A percentile compares a stretch with the other conserved stretches of the same genome.
These are phyloP conservation scores for Geotrichum bryndzae DNA, from an alignment of 1,139 yeast genomes.

Conservation along the genomic window DNA sequence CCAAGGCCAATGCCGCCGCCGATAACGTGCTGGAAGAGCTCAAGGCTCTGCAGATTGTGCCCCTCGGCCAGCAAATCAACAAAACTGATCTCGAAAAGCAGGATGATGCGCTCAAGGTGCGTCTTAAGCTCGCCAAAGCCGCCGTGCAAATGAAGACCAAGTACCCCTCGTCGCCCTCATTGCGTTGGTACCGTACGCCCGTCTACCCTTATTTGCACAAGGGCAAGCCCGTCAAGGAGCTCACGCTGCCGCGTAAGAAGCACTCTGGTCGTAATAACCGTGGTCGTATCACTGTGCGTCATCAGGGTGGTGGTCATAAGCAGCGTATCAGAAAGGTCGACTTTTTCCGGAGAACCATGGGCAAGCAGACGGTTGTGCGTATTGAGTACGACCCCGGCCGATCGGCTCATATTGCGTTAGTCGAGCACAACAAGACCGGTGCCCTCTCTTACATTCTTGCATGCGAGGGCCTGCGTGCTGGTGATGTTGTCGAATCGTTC, in stretches of 20 bases:
- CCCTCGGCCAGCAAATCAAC: constrained; percentile 29
- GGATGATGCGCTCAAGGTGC: constrained; percentile 65
- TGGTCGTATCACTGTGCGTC: constrained; percentile 87
- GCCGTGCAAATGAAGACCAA: constrained; percentile 65
- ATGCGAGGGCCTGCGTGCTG: constrained; percentile 86
- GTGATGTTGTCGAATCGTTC: constrained; percentile 85
- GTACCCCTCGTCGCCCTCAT: constrained; percentile 81
- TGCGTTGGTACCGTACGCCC: constrained; percentile 86
- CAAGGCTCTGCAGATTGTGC: constrained; percentile 24
- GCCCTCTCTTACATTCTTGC: constrained; percentile 78
- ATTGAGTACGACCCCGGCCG: constrained; percentile 96
- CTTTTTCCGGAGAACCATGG: constrained; percentile 58
- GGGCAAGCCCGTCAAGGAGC: constrained; percentile 71
- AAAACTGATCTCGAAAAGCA: constrained; percentile 70
- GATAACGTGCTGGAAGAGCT: constrained; percentile 23
- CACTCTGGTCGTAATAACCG: constrained; percentile 86
- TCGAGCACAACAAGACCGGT: constrained; percentile 59
- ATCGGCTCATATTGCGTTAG: constrained; percentile 85
- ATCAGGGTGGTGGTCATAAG: constrained; percentile 96
- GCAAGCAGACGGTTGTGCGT: constrained; percentile 74
- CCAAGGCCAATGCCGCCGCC: constrained; percentile 18
- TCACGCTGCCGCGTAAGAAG: constrained; percentile 68
- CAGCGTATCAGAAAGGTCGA: constrained; percentile 82
- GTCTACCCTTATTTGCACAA: constrained; percentile 80
- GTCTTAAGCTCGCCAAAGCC: constrained; percentile 65